These are phyloP conservation scores for Microsporum audouinii DNA, from an alignment of 2,329 filamentous ascomycete genomes.

Conservation along the genomic window DNA sequence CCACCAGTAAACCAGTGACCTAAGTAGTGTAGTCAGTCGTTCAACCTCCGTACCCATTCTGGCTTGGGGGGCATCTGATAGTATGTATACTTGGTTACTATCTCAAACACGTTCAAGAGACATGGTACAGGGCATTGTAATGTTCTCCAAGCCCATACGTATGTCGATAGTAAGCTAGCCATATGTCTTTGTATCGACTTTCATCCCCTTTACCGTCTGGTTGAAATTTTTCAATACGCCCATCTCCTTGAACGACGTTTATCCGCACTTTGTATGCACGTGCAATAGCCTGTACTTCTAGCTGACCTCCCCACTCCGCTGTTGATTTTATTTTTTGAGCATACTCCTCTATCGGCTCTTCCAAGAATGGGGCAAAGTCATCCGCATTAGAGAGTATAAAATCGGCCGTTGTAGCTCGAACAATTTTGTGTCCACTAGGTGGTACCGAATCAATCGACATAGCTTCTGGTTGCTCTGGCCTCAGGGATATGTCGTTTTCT, in stretches of 20 bases:
- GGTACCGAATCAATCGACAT: conserved; percentile 15
- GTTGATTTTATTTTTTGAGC: conserved; percentile 68
- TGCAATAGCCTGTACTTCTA: conserved; percentile 78
- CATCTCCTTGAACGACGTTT: conserved; percentile 70
- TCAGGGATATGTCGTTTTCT: conserved; percentile 33
- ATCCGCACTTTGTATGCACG: conserved; percentile 70
- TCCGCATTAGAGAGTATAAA: conserved; percentile 65
- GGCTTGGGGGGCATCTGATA: neutral
- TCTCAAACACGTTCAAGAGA: conserved; percentile 15
- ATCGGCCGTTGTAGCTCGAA: conserved; percentile 59
- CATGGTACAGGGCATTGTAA: conserved; percentile 73
- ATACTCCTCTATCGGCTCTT: conserved; percentile 65
- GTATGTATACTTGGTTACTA: neutral
- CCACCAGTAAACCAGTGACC: conserved; percentile 19
- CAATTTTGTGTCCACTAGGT: conserved; percentile 49
- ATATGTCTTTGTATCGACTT: conserved; percentile 47
- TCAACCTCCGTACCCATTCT: neutral
- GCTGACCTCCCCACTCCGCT: conserved; percentile 89
- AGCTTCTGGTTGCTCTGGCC: conserved; percentile 12
- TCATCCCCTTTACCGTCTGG: conserved; percentile 32
- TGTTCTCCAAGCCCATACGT: conserved; percentile 92
- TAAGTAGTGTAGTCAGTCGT: neutral
- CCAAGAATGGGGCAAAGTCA: conserved; percentile 78
- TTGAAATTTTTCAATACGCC: conserved; percentile 63
- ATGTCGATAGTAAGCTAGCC: conserved; percentile 92